Evolutionary conservation across 1,284 basidiomycete species (phyloP).

Genomic region (Malassezia sp.): DNA sequence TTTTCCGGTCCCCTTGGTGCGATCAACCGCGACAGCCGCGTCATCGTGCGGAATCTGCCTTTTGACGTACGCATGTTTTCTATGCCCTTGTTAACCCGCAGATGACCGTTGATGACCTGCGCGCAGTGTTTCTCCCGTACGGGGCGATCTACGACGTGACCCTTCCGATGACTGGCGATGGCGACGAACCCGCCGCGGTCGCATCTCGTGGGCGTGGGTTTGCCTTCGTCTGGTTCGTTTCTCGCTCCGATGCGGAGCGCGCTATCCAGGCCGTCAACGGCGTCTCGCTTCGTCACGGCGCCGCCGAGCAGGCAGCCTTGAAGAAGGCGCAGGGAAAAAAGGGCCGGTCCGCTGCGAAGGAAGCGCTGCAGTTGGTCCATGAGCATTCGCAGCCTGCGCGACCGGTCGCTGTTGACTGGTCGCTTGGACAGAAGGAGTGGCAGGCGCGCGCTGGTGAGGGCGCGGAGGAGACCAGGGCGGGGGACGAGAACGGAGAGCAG

Average conservation of each 20-base stretch:
- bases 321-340: constrained; percentile 57
- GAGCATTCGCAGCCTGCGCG: constrained; percentile 50
- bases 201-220: constrained; percentile 58
- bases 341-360: constrained; percentile 55
- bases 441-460: constrained; percentile 52
- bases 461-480: constrained; percentile 15
- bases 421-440: constrained; percentile 85
- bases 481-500: constrained; percentile 27
- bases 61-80: too few species aligned
- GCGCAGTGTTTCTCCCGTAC: constrained; percentile 73
- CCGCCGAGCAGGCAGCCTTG: constrained; percentile 56
- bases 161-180: constrained; percentile 52
- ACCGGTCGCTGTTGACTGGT: constrained; percentile 89
- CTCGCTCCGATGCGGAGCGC: constrained; percentile 69
- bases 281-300: constrained; percentile 59
- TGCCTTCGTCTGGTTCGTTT: constrained; percentile 89
- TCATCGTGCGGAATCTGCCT: constrained; percentile 85
- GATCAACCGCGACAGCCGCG: constrained; percentile 57
- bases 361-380: constrained; percentile 38
- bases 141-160: constrained; percentile 78
- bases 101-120: constrained; percentile 64
- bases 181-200: constrained; percentile 6
- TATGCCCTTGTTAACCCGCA: too few species aligned
- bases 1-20: too few species aligned
- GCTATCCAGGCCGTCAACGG: constrained; percentile 79